Percentiles rank a stretch among this genome's conserved stretches.
Conservation (phyloP, 2,329 filamentous ascomycete species). For the Rutstroemia sp. region DNA sequence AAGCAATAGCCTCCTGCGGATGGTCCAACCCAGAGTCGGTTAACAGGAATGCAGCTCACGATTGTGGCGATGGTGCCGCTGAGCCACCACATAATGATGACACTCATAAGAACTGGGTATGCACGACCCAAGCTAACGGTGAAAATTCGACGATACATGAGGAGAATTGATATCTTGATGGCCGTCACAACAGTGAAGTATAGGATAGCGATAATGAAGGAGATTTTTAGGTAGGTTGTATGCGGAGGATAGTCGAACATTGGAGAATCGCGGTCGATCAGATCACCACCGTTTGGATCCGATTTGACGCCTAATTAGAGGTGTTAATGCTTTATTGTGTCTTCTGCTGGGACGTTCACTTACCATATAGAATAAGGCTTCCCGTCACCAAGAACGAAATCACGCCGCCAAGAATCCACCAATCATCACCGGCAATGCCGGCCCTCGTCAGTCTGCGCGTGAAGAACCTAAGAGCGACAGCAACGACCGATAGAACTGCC, state of each 20-base stretch:
- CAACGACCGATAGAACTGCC: slow-evolving; percentile 1
- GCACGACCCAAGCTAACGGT: neutral
- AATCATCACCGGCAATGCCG: slow-evolving; percentile 10
- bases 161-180: slow-evolving; percentile 6
- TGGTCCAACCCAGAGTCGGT: slow-evolving; percentile 1
- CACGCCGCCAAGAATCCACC: slow-evolving; percentile 9
- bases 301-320: slow-evolving; percentile 2
- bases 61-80: neutral
- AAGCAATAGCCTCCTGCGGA: slow-evolving; percentile 4
- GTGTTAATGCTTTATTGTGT: neutral
- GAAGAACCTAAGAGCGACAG: slow-evolving; percentile 10
- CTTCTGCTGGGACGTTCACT: neutral
- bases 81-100: neutral
- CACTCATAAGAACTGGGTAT: neutral
- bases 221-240: neutral
- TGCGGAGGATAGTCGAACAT: slow-evolving; percentile 5
- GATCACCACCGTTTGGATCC: slow-evolving; percentile 1
- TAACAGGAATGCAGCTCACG: slow-evolving; percentile 3
- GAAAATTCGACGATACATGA: slow-evolving; percentile 8
- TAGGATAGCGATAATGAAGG: neutral
- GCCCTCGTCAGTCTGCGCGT: slow-evolving; percentile 3
- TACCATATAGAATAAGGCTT: slow-evolving; percentile 7
- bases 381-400: neutral
- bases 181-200: slow-evolving; percentile 6
- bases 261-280: slow-evolving; percentile 6